phyloP scores from a whole-genome alignment of 1,139 yeast species.

The Saccharomyces hybrid region DNA sequence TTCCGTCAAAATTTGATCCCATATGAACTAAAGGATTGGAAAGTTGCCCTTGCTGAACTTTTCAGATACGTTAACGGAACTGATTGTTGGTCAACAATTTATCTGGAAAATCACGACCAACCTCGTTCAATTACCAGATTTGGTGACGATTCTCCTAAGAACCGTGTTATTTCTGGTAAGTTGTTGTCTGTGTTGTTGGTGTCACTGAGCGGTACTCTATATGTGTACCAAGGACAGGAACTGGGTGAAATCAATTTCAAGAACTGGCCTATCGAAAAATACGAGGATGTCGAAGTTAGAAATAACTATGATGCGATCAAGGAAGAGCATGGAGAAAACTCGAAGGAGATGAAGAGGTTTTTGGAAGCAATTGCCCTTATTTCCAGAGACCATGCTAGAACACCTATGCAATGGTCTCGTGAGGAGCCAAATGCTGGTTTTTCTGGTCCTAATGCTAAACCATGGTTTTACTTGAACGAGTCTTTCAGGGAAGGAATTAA shows the following conservation, averaged over 20 bases:
- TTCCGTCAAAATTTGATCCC: conserved; percentile 20
- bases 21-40: conserved; percentile 35
- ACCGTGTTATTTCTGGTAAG: conserved; percentile 36
- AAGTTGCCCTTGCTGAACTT: conserved; percentile 35
- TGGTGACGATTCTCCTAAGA: conserved; percentile 38
- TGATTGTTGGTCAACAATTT: conserved; percentile 56
- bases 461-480: conserved; percentile 52
- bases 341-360: neutral
- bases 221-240: conserved; percentile 56
- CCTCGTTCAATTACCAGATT: conserved; percentile 48
- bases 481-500: conserved; percentile 42
- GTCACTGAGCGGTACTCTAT: conserved; percentile 47
- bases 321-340: conserved; percentile 7
- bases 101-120: conserved; percentile 54
- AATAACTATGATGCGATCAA: conserved; percentile 38
- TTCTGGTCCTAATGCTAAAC: conserved; percentile 35
- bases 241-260: conserved; percentile 49
- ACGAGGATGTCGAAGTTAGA: conserved; percentile 43
- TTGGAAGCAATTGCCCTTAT: neutral
- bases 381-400: neutral
- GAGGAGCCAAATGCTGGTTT: conserved; percentile 38
- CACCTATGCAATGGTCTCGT: conserved; percentile 6
- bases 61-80: conserved; percentile 37
- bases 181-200: conserved; percentile 19
- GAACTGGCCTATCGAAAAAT: conserved; percentile 44